Base-by-base conservation (phyloP, 805 yeast genomes). In the Yamadazyma nakazawae region DNA sequence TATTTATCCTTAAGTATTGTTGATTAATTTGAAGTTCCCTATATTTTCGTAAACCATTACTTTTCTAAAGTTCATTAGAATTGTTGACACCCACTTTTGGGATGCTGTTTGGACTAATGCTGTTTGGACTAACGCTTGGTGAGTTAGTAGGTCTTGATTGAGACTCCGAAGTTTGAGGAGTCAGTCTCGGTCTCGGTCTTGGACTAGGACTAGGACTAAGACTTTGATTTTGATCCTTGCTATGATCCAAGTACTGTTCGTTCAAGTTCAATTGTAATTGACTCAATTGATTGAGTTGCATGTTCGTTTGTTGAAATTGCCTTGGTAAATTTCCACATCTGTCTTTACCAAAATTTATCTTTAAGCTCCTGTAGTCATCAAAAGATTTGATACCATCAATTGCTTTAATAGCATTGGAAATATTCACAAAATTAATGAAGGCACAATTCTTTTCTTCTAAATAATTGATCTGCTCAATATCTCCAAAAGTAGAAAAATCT, bases 271-370 rank as follows among this genome's bases (percentile, higher is more conserved):
- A 42, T 26, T 41, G 49, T 36, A 46, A 35, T 42, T 46, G 49
- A 37, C 24, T 45, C 42, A 45, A 40, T 36, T 45, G 48, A 12
- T 31, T 41, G 24, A 42, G 37, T 37, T 46, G 49, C 37, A 41
- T 35, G 34, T 48, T 41, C n/a, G 40, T 67, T 26, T 46, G 67
- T 53, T 71, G 76, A 50, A 81, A 81, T 62, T 84, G 92, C 59
- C 96, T 78, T 42, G 97, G 97, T 49, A 89, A 82, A 61, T 91
- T 89, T 26, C 97, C 98, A 66, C 98, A 92, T 60, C 99, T 78
- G 63, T 89, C 96, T 61, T 90, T 90, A 43, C 97, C 97, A 62
- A 87, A 91, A 62, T 90, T 89, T 55, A 92, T 85, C 64, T 88
- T 88, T 57, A 90, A 75, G 49, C 77, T 76, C 54, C 78, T 75